Conservation (phyloP, 2,329 filamentous ascomycete genomes). For the Colletotrichum sp. region DNA sequence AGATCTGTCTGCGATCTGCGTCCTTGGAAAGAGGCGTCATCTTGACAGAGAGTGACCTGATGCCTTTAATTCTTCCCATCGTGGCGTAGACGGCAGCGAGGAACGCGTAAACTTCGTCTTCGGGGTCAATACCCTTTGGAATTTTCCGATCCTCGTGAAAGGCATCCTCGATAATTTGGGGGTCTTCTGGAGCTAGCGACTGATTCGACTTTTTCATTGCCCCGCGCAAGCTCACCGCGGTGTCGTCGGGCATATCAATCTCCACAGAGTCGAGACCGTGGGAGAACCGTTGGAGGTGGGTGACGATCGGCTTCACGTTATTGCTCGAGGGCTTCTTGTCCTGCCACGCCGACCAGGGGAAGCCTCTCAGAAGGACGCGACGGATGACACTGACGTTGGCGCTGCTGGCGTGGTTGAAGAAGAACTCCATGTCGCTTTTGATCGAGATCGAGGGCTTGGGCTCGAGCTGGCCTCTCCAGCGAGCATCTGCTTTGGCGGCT, state of each 20-base stretch:
- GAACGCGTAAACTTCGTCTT: neutral
- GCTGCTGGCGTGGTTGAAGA: neutral
- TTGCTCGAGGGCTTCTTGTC: neutral
- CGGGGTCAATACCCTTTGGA: neutral
- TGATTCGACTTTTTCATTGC: neutral
- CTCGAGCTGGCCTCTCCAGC: neutral
- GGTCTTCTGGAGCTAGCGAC: neutral
- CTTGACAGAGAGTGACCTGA: neutral
- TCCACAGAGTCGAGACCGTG: neutral
- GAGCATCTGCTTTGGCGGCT: neutral
- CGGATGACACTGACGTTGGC: neutral
- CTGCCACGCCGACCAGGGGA: neutral
- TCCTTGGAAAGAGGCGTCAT: neutral
- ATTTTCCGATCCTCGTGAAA: neutral
- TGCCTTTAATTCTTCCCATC: neutral
- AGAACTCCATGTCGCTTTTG: neutral
- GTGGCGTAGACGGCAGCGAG: neutral
- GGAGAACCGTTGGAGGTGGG: neutral
- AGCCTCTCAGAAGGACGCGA: neutral
- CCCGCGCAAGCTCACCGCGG: neutral
- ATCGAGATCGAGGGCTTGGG: neutral
- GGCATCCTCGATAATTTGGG: neutral
- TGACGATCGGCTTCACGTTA: neutral
- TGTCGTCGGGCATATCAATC: neutral
- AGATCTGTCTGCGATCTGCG: neutral